These are phyloP conservation scores for Aspergillus coremiiformis DNA, from an alignment of 495 filamentous ascomycete species.

Conservation along the genomic window DNA sequence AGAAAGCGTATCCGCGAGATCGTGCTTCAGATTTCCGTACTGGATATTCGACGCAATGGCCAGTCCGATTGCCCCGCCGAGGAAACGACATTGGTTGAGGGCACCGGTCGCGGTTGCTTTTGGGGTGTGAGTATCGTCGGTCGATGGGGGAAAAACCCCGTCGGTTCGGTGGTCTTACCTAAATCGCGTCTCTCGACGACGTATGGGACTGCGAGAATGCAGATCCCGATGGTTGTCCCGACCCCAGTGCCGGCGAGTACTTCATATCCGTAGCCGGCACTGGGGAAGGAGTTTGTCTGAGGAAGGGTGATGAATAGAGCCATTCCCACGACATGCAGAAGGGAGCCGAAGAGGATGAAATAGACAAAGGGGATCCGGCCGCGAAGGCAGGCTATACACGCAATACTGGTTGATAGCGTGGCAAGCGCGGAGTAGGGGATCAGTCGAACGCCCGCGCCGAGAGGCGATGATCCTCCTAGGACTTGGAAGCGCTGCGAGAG, in stretches of 20 bases:
- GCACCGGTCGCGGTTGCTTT: slow-evolving; percentile 43
- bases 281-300: slow-evolving; percentile 20
- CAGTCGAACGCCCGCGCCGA: slow-evolving; percentile 49
- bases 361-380: slow-evolving; percentile 39
- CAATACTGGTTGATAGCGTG: slow-evolving; percentile 44
- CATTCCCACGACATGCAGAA: slow-evolving; percentile 45
- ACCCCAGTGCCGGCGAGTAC: slow-evolving; percentile 48
- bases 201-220: slow-evolving; percentile 41
- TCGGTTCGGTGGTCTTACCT: slow-evolving; percentile 16
- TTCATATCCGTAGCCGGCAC: slow-evolving; percentile 44
- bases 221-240: slow-evolving; percentile 7
- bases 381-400: slow-evolving; percentile 30
- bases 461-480: slow-evolving; percentile 38
- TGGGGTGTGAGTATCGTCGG: neutral
- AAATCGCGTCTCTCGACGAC: slow-evolving; percentile 34
- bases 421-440: slow-evolving; percentile 44
- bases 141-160: neutral
- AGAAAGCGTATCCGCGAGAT: neutral
- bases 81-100: slow-evolving; percentile 45
- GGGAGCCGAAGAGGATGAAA: slow-evolving; percentile 37
- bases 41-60: slow-evolving; percentile 19
- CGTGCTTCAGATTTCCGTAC: slow-evolving; percentile 6
- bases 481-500: slow-evolving; percentile 56
- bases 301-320: slow-evolving; percentile 41
- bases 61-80: slow-evolving; percentile 47